Conservation (phyloP, 176 grass and related monocot genomes). For the Oryza punctata region DNA sequence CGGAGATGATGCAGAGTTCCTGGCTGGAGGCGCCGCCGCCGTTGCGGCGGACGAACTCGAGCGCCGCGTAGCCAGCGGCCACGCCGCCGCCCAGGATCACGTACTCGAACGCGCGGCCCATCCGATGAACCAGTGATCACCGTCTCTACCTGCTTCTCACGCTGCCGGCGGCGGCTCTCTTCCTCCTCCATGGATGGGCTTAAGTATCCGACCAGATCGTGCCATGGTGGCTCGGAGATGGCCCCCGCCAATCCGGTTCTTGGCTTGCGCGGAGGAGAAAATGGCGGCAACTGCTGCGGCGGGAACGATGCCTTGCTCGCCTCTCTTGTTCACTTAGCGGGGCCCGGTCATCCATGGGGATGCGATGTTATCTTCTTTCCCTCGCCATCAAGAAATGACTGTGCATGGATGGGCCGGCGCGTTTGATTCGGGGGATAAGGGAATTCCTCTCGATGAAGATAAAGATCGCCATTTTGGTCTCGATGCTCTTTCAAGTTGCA, state of each 20-base stretch:
- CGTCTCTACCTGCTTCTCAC: conserved; percentile 25
- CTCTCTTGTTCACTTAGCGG: not conserved
- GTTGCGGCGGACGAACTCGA: conserved; percentile 70
- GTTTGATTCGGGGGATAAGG: not conserved
- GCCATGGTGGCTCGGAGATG: not conserved
- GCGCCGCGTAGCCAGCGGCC: conserved; percentile 81
- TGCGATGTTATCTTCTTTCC: conserved; percentile 35
- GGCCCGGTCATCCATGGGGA: conserved; percentile 11
- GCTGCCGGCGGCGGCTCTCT: not conserved
- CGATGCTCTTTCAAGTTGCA: not conserved
- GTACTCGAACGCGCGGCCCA: conserved; percentile 76
- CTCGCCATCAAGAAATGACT: conserved; percentile 12
- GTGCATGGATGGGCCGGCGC: too few species aligned
- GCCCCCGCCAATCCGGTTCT: conserved; percentile 29
- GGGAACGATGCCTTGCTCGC: conserved; percentile 34
- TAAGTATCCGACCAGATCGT: conserved; percentile 14
- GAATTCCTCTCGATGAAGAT: conserved; percentile 27
- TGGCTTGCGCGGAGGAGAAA: conserved; percentile 41
- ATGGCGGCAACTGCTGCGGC: conserved; percentile 1
- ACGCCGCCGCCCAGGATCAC: conserved; percentile 95
- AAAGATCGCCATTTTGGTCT: not conserved
- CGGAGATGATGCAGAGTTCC: conserved; percentile 95
- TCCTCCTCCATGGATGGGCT: conserved; percentile 10
- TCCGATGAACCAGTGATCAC: not conserved
- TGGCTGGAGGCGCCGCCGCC: conserved; percentile 45